phyloP scores from a whole-genome alignment of 306 rosid genomes.

The Fagus crenata region DNA sequence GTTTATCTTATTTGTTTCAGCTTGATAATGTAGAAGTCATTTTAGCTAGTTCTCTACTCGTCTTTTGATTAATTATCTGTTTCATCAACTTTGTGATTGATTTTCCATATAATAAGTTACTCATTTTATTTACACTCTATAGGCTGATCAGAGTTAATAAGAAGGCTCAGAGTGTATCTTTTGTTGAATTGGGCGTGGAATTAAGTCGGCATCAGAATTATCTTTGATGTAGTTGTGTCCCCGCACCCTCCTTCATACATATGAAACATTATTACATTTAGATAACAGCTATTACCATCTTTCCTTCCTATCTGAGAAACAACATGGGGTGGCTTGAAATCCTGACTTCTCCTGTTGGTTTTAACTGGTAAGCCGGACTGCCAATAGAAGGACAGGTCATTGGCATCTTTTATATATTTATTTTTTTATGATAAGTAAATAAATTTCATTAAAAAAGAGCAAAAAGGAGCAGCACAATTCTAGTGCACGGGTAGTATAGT shows the following conservation, averaged over 20 bases:
- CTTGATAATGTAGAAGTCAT: background rate
- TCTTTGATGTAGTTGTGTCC: background rate
- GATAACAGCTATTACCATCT: background rate
- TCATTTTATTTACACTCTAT: background rate
- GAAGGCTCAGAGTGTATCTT: background rate
- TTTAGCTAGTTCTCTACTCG: background rate
- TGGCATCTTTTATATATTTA: background rate
- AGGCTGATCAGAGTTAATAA: conserved; percentile 2
- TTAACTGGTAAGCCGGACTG: background rate
- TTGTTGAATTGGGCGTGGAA: background rate
- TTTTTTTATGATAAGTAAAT: too few relatives aligned
- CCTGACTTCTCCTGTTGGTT: background rate
- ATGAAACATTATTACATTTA: background rate
- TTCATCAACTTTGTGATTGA: background rate
- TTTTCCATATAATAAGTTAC: background rate
- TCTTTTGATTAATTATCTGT: background rate
- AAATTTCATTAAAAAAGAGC: too few relatives aligned
- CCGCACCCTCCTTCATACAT: background rate
- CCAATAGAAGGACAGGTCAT: background rate
- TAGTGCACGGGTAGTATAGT: background rate
- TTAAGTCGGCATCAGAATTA: background rate
- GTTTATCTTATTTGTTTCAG: background rate
- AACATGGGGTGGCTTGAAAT: background rate
- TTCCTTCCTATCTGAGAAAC: background rate
- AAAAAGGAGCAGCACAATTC: too few relatives aligned